Base-by-base conservation (phyloP, 371 early-diverging fungal species). In the Mortierella sp. region DNA sequence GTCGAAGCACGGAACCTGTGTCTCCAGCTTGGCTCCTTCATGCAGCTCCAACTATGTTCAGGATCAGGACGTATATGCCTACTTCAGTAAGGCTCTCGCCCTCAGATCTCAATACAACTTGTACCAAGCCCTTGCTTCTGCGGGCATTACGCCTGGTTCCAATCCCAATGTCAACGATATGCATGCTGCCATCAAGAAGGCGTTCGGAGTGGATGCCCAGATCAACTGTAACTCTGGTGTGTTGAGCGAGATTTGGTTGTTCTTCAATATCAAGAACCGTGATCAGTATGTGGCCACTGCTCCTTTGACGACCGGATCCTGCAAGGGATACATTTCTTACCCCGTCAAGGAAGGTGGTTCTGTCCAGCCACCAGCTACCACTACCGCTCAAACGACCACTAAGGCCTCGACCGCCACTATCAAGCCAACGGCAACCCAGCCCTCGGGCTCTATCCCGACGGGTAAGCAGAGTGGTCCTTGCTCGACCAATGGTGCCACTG, bases 1-100 rank as follows among this genome's bases (percentile, higher is more conserved):
- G 91, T 82, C 79, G 76, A 93, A 93, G 83, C 94, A 93, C 79
- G 93, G 92, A 23, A 92, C 92, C 23, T 93, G 93, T 72, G 82
- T 90, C 12, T 82, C 88, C 0, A 89, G 86, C 4, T 61, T 90
- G 52, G 86, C 83, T 12, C 92, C 92, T 19, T 30, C 52, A 6
- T 93, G 93, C 82, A 83, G 79, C 51, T 78, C 68, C 26, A 53
- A 60, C 42, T 52, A 34, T 53, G 48, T 56, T 21, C 57, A 82
- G 53, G 64, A 87, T 57, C 72, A 86, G 19, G 92, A 92, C 68
- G 85, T 90, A 0, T 69, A 64, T 48, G 82, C 65, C 39, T 93
- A 87, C 68, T 90, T 92, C 70, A 56, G 68, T 28, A 78, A 70
- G 46, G 80, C 84, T 30, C 70, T 90, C 9, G 80, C 66, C 8